Conservation (phyloP, 228 moss, liverwort and hornwort genomes). For the Sphagnum magellanicum region DNA sequence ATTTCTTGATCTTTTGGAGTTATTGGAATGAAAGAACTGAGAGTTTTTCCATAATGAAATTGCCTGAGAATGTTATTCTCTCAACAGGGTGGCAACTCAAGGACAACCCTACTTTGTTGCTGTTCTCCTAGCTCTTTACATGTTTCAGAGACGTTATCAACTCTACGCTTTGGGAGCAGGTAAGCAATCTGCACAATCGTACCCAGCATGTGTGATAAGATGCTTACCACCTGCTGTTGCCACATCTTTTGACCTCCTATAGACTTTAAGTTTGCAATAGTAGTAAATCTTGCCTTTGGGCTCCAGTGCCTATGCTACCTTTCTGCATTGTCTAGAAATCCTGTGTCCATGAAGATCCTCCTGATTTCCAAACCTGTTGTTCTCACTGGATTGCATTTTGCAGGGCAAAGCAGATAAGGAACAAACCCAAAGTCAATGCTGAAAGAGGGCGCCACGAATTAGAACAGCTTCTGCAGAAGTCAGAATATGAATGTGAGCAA, state of each 20-base stretch:
- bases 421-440: slow-evolving; percentile 44
- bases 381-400: not conserved
- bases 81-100: slow-evolving; percentile 54
- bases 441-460: slow-evolving; percentile 45
- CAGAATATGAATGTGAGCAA: slow-evolving; percentile 41
- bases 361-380: not conserved
- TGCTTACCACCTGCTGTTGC: too few species aligned
- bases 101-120: slow-evolving; percentile 54
- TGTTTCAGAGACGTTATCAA: slow-evolving; percentile 49
- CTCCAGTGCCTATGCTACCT: not conserved
- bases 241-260: too few species aligned
- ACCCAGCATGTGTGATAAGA: too few species aligned
- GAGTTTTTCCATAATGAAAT: not conserved
- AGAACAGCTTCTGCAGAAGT: slow-evolving; percentile 39
- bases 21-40: too few species aligned
- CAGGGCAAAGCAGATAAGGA: slow-evolving; percentile 58
- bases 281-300: too few species aligned
- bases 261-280: too few species aligned
- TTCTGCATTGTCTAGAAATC: not conserved
- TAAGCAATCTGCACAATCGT: not conserved
- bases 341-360: not conserved
- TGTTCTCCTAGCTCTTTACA: slow-evolving; percentile 55
- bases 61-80: not conserved
- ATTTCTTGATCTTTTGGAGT: not conserved
- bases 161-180: slow-evolving; percentile 58